These are phyloP conservation scores for Fusarium sp. DNA, from an alignment of 2,329 filamentous ascomycete genomes.

Conservation along the genomic window DNA sequence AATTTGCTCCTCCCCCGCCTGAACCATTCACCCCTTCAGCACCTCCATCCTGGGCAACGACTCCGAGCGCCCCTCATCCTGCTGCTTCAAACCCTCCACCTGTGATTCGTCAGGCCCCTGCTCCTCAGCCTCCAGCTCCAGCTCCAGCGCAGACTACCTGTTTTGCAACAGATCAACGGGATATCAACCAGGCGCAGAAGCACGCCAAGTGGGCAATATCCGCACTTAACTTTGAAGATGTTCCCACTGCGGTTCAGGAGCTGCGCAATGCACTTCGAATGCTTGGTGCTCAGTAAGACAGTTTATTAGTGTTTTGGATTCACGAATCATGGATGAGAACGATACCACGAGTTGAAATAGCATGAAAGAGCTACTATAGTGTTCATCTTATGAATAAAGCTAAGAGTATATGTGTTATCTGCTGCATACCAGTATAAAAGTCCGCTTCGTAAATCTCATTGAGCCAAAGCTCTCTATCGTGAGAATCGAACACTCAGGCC, in stretches of 20 bases:
- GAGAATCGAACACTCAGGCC: slow-evolving; percentile 12
- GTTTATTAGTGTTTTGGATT: background rate
- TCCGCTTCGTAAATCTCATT: slow-evolving; percentile 35
- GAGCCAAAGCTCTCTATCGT: background rate
- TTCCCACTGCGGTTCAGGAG: slow-evolving; percentile 88
- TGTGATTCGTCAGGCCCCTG: slow-evolving; percentile 24
- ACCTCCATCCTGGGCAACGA: slow-evolving; percentile 35
- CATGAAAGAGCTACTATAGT: slow-evolving; percentile 3
- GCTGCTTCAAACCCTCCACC: slow-evolving; percentile 35
- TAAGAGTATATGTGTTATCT: slow-evolving; percentile 24
- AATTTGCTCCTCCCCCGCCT: slow-evolving; percentile 37
- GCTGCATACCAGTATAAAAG: slow-evolving; percentile 8
- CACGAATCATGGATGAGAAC: slow-evolving; percentile 18
- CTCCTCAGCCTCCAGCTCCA: slow-evolving; percentile 17
- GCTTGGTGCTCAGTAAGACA: slow-evolving; percentile 66
- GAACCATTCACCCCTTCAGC: slow-evolving; percentile 33
- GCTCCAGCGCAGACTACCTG: slow-evolving; percentile 10
- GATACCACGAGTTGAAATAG: slow-evolving; percentile 29
- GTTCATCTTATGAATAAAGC: slow-evolving; percentile 13
- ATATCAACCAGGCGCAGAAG: slow-evolving; percentile 87
- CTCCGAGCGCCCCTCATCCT: slow-evolving; percentile 36
- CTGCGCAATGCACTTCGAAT: slow-evolving; percentile 77
- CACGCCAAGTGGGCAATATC: slow-evolving; percentile 98
- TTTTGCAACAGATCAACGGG: slow-evolving; percentile 50
- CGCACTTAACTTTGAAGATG: slow-evolving; percentile 95